These are phyloP conservation scores for Annulohypoxylon stygium DNA, from an alignment of 495 filamentous ascomycete species.

Conservation along the genomic window DNA sequence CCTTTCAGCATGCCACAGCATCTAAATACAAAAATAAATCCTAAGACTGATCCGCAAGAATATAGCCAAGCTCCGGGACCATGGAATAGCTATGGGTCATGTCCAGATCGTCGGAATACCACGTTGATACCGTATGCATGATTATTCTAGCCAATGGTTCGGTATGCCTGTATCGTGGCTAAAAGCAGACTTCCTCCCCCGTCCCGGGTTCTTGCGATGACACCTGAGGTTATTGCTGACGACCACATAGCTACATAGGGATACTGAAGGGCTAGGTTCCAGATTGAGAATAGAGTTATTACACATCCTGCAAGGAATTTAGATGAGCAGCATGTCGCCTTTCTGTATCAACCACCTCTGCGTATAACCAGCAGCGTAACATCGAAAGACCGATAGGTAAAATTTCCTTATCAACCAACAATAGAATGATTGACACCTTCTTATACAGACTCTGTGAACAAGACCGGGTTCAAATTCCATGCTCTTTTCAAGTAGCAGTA, in stretches of 20 bases:
- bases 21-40: constrained; percentile 19
- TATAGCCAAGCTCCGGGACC: constrained; percentile 12
- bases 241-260: constrained; percentile 10
- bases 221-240: constrained; percentile 30
- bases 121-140: constrained; percentile 25
- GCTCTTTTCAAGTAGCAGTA: neutral
- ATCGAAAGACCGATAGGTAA: neutral
- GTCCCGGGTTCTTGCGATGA: constrained; percentile 25
- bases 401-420: constrained; percentile 10
- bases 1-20: neutral
- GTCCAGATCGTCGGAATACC: constrained; percentile 28
- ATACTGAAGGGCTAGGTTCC: constrained; percentile 12
- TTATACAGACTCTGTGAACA: constrained; percentile 4
- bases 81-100: constrained; percentile 4
- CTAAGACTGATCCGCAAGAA: constrained; percentile 4
- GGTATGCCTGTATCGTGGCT: constrained; percentile 29
- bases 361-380: constrained; percentile 11
- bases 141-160: constrained; percentile 21
- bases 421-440: constrained; percentile 5
- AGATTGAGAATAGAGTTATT: constrained; percentile 33
- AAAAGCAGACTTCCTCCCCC: constrained; percentile 28
- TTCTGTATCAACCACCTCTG: neutral
- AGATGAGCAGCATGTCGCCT: constrained; percentile 10
- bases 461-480: neutral
- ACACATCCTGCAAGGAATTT: constrained; percentile 3